Conservation (phyloP, 108 stramenopile genomes). For the Conticribra weissflogii region DNA sequence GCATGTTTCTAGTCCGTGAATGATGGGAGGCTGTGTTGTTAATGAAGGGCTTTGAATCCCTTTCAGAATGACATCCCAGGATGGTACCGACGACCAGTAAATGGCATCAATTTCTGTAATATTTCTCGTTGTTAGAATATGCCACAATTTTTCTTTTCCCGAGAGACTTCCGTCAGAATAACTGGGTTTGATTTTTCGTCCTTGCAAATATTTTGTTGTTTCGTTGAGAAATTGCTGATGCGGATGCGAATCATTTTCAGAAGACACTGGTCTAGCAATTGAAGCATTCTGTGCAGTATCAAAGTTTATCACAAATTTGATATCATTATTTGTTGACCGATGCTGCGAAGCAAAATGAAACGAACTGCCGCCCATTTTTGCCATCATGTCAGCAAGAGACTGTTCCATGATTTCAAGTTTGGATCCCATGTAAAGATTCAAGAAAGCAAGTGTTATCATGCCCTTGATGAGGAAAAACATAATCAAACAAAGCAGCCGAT, state of each 20-base stretch:
- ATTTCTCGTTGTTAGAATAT: constrained; percentile 38
- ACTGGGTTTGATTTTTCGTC: constrained; percentile 33
- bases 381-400: not conserved
- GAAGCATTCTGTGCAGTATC: too few species aligned
- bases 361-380: not conserved
- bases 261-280: too few species aligned
- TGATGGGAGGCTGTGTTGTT: constrained; percentile 34
- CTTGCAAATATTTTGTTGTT: not conserved
- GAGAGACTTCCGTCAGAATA: constrained; percentile 34
- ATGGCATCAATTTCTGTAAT: constrained; percentile 34
- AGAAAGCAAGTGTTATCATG: constrained; percentile 16
- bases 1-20: constrained; percentile 54
- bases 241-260: not conserved
- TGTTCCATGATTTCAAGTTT: constrained; percentile 9
- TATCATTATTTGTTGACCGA: not conserved
- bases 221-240: not conserved
- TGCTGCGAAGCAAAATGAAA: not conserved
- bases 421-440: constrained; percentile 37
- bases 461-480: constrained; percentile 32
- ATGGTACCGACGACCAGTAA: constrained; percentile 42
- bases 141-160: constrained; percentile 41
- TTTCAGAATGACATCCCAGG: constrained; percentile 24
- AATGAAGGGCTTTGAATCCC: constrained; percentile 18
- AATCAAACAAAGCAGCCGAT: constrained; percentile 9
- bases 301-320: too few species aligned